phyloP scores from a whole-genome alignment of 106 monocot species.

The Hemerocallis citrina region DNA sequence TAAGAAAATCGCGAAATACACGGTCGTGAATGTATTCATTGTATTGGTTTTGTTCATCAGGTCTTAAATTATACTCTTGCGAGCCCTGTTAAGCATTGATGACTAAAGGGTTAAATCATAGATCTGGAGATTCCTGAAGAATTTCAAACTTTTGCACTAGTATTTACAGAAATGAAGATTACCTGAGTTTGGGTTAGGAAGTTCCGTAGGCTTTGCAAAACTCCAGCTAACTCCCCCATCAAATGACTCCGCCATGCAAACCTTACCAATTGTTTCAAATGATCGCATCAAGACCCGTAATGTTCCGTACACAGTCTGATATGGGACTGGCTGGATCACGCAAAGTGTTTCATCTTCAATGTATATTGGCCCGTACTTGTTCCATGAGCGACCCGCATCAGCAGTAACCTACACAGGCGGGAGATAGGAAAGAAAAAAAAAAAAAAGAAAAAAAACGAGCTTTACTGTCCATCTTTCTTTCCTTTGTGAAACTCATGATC shows the following conservation, averaged over 20 bases:
- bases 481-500: too few relatives aligned
- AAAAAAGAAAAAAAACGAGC: too few relatives aligned
- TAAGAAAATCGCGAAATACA: too few relatives aligned
- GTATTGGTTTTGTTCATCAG: too few relatives aligned
- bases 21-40: too few relatives aligned
- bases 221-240: conserved; percentile 78
- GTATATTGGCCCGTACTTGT: conserved; percentile 67
- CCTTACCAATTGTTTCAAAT: conserved; percentile 40
- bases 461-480: too few relatives aligned
- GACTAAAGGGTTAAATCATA: too few relatives aligned
- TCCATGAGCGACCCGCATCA: conserved; percentile 62
- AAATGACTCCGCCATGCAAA: conserved; percentile 76
- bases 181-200: conserved; percentile 97
- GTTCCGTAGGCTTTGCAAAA: conserved; percentile 46
- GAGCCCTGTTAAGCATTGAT: too few relatives aligned
- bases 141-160: too few relatives aligned
- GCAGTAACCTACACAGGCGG: conserved; percentile 50
- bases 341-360: conserved; percentile 37
- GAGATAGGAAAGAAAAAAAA: too few relatives aligned
- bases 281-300: conserved; percentile 64
- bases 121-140: conserved; percentile 55
- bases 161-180: background rate
- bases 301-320: conserved; percentile 35
- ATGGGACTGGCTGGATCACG: conserved; percentile 82
- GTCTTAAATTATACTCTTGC: too few relatives aligned